Evolutionary conservation across 2,329 filamentous ascomycete genomes (phyloP), one percentile per base, ranked within the genome.

Genomic region (Trichophyton equinum): DNA sequence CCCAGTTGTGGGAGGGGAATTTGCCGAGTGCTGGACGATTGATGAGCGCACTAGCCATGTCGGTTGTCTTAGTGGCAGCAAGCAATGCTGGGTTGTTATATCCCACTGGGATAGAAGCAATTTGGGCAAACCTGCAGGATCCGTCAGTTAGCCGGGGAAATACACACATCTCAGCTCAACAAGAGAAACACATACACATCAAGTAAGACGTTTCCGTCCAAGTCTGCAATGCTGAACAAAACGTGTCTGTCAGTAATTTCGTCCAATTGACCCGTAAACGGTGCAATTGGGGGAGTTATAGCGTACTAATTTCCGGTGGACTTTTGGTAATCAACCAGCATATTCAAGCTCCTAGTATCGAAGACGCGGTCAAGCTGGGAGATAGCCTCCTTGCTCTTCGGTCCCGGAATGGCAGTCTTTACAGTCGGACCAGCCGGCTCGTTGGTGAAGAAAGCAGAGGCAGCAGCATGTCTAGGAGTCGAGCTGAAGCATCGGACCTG

Each of bases 21-120:
- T 94, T 95, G 68, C 91, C 90, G 64, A 95, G 82, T 0, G 91
- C 91, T 2, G 91, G 91, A 58, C 91, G 84, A 80, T 96, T 95
- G 79, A 95, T 88, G 68, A 96, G 77, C 61, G 88, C 83, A 62
- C 80, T 85, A 69, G 84, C 78, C 89, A 95, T 95, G 69, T 91
- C 87, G 25, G 86, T 85, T 61, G 86, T 87, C 64, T 82, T 81
- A 27, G 89, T 88, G 38, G 85, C 85, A 68, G 84, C 79, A 66
- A 83, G 78, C 64, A 96, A 82, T 65, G 81, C 76, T 5, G 89
- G 85, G 78, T 96, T 96, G 81, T 92, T 95, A 82, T 96, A 96
- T 63, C 91, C 91, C 53, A 96, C 81, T 2, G 91, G 88, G 68
- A 96, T 96, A 47, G 89, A 95, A 64, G 91, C 91, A 70, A 96